Evolutionary conservation across 2,329 filamentous ascomycete species (phyloP), one percentile per base, ranked within the genome.

Genomic region (Arthrobotrys pseudoclavata): DNA sequence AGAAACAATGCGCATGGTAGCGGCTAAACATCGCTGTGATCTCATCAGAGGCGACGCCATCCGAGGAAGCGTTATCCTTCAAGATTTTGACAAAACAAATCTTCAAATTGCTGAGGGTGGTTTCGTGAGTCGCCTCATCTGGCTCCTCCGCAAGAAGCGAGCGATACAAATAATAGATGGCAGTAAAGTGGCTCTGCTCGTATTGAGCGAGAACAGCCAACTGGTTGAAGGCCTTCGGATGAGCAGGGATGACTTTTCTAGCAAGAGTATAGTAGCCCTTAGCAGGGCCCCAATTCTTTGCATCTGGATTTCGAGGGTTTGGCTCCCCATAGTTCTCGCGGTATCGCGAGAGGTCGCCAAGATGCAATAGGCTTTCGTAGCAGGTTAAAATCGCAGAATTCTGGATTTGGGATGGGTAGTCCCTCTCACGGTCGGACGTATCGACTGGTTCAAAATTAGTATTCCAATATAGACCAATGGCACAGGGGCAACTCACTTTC

Each of bases 321-420:
- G 72, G 66, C 20, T 76, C 72, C 7, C 72, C 72, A 34, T 91
- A 89, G 74, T 92, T 86, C 82, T 95, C 92, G 67, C 94, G 91
- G 84, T 97, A 99, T 79, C 96, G 90, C 61, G 92, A 92, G 57
- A 99, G 87, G 83, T 99, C 96, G 37, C 96, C 96, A 9, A 98
- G 88, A 80, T 91, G 93, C 76, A 97, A 91, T 69, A 98, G 86
- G 3, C 92, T 93, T 69, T 90, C 89, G 84, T 97, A 92, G 83
- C 92, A 97, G 2, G 93, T 94, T 69, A 87, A 85, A 47, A 93
- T 86, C 70, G 96, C 88, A 42, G 87, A 82, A 79, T 83, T 82
- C 64, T 84, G 83, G 13, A 85, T 82, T 42, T 87, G 84, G 62
- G 87, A 84, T 34, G 84, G 84, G 55, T 83, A 80, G 29, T 84